Evolutionary conservation across 352 stramenopile genomes (phyloP), one percentile per base, ranked within the genome.

Genomic region (Phytopythium ostracodes): DNA sequence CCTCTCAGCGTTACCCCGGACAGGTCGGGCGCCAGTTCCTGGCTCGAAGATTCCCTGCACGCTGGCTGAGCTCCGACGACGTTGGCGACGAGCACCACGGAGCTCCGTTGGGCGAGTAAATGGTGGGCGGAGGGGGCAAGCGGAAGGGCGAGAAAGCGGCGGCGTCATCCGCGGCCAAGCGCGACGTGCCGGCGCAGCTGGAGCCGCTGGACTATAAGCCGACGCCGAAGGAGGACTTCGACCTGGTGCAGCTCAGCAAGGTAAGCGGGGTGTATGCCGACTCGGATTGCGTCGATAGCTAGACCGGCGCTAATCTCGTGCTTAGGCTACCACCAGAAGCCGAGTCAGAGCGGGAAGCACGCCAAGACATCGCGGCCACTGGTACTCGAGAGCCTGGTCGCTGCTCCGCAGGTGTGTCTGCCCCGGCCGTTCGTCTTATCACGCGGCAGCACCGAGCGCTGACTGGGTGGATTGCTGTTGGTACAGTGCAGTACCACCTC

Each of bases 151-250:
- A 82, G 38, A 82, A 80, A 38, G 40, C 65, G 36, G 60, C 60
- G 59, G 50, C 17, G n/a, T 2, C 24, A 56, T 50, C 64, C 24
- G 60, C 62, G 8, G 35, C 51, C 8, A 84, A 84, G 43, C 62
- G 73, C 0, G 73, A 85, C 24, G 65, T 78, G 31, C 80, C 73
- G 15, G 58, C 77, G 1, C 73, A 68, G 15, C 72, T 91, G 8
- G 72, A 89, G 60, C 79, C 82, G 50, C 82, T 92, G 27, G 80
- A 80, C 18, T 77, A 89, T 61, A 90, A 81, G 8, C 80, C 80
- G 9, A 88, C 68, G 53, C 71, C 72, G 9, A 89, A 84, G 44
- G 77, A 88, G 63, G 77, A 72, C 57, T 74, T 85, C 24, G 69
- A 79, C n/a, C 20, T 73, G 22, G 65, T 90, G 18, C 79, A 87